phyloP scores from a whole-genome alignment of 495 filamentous ascomycete species.

The Clavariopsis aquatica region DNA sequence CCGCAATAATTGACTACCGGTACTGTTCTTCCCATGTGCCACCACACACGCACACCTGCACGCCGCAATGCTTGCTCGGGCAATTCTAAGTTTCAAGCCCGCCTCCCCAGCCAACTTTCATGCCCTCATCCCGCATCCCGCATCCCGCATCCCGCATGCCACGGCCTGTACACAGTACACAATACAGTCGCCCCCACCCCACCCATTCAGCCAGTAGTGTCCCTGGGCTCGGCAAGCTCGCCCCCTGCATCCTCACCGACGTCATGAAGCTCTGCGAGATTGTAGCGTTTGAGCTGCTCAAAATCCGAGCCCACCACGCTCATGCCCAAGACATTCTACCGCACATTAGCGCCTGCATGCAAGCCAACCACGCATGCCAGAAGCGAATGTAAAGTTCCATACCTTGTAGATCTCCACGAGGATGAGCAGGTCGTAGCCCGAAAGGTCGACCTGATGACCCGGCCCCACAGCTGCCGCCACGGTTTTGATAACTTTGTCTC shows the following conservation, averaged over 20 bases:
- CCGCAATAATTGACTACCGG: no score
- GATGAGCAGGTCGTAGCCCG: slow-evolving; percentile 77
- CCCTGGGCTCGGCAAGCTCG: neutral
- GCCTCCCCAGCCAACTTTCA: no score
- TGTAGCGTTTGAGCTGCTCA: slow-evolving; percentile 69
- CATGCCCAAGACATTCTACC: slow-evolving; percentile 74
- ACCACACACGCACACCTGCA: slow-evolving; percentile 21
- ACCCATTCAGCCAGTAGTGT: neutral
- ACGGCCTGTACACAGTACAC: no score
- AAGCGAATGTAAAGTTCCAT: slow-evolving; percentile 42
- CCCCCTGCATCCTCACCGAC: slow-evolving; percentile 45
- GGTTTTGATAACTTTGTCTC: slow-evolving; percentile 74
- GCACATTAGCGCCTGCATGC: slow-evolving; percentile 15
- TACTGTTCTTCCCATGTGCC: neutral
- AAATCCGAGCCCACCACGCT: slow-evolving; percentile 72
- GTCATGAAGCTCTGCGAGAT: slow-evolving; percentile 66
- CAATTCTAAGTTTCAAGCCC: slow-evolving; percentile 7
- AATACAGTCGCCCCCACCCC: no score
- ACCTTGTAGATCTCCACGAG: slow-evolving; percentile 89
- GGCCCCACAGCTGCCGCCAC: slow-evolving; percentile 69
- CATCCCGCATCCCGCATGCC: no score
- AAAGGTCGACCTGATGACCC: slow-evolving; percentile 80
- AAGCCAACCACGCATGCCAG: slow-evolving; percentile 17
- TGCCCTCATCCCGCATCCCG: no score
- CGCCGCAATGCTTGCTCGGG: slow-evolving; percentile 19